phyloP scores from a whole-genome alignment of 129 eudicot genomes.

The Helianthus tuberosus region DNA sequence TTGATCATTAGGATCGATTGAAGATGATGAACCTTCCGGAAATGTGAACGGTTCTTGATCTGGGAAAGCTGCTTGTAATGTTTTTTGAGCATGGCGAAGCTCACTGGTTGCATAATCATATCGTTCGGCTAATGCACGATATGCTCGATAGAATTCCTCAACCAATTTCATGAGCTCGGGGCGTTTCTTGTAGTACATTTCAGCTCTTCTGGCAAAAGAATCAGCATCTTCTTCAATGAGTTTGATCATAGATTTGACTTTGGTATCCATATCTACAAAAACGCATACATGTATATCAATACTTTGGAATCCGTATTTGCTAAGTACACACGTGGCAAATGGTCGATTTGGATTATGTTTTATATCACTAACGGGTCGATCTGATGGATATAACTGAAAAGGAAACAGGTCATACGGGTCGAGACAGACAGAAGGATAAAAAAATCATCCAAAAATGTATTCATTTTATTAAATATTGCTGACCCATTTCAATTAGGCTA shows the following conservation, averaged over 20 bases:
- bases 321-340: neutral
- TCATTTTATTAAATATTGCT: neutral
- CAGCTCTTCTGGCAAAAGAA: slow-evolving; percentile 97
- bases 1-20: slow-evolving; percentile 36
- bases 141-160: slow-evolving; percentile 93
- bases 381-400: neutral
- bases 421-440: too few relatives aligned
- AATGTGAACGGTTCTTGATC: slow-evolving; percentile 56
- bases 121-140: slow-evolving; percentile 96
- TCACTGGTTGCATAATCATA: slow-evolving; percentile 91
- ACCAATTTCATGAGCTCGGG: slow-evolving; percentile 96
- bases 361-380: neutral
- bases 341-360: neutral
- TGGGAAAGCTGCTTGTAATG: slow-evolving; percentile 89
- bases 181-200: slow-evolving; percentile 94
- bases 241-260: slow-evolving; percentile 93
- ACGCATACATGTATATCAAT: neutral
- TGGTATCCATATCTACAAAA: slow-evolving; percentile 46
- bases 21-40: slow-evolving; percentile 60
- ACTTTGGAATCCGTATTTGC: neutral
- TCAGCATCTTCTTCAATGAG: slow-evolving; percentile 98
- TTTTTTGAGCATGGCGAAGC: slow-evolving; percentile 86
- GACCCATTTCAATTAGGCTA: neutral
- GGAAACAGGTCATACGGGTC: neutral
- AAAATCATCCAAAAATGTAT: neutral